Evolutionary conservation across 768 basidiomycete species (phyloP).

Genomic region (Xerocomellus chrysenteron): DNA sequence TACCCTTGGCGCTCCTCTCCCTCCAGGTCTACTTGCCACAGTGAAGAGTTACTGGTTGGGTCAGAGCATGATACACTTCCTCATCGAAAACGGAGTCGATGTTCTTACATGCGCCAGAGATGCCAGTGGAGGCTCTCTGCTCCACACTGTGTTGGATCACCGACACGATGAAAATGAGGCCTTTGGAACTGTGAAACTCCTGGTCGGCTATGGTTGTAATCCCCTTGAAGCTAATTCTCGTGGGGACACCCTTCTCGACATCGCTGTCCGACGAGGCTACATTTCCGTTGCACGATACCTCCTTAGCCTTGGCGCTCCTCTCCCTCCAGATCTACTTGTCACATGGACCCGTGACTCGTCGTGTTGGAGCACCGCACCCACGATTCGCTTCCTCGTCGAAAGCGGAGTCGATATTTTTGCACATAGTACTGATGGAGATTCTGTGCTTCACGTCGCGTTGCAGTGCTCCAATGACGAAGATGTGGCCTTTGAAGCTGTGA

Average conservation of each 20-base stretch:
- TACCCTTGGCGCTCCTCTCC: not conserved
- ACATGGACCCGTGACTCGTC: not conserved
- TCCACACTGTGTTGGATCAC: not conserved
- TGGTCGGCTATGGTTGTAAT: not conserved
- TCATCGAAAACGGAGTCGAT: not conserved
- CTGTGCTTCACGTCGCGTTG: not conserved
- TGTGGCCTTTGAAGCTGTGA: not conserved
- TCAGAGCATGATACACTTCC: not conserved
- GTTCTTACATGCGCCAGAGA: not conserved
- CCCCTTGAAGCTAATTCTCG: not conserved
- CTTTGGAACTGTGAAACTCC: not conserved
- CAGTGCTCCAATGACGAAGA: rapidly evolving
- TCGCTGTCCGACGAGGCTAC: not conserved
- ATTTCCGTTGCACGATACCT: not conserved
- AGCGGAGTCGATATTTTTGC: not conserved
- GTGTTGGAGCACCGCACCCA: not conserved
- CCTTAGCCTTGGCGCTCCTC: not conserved
- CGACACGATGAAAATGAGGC: not conserved
- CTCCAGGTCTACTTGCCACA: not conserved
- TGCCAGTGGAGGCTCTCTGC: not conserved
- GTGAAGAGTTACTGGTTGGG: rapidly evolving
- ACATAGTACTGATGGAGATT: too few species aligned
- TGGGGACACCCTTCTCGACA: not conserved
- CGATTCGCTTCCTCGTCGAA: not conserved
- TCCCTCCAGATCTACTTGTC: not conserved